Base-by-base conservation (phyloP, 176 grass and related monocot genomes). In the Musa acuminata region DNA sequence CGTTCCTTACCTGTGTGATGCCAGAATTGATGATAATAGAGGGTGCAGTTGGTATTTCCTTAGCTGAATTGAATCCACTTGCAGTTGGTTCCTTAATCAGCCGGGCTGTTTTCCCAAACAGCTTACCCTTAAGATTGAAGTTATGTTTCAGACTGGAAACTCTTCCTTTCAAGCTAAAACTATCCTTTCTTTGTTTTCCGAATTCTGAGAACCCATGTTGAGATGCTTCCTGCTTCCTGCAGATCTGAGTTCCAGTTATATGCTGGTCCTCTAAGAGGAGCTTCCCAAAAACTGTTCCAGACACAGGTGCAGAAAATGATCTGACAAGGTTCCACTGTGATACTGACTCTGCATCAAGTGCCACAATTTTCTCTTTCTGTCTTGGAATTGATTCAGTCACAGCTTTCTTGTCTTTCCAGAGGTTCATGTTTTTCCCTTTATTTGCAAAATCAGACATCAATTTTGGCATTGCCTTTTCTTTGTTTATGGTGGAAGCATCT, bases 261-360 rank as follows among this genome's bases (percentile, higher is more conserved):
- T 69, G 71, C 19, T 77, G 77, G 25, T 83, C 89, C 16, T 92
- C 89, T 19, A 53, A 20, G 52, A 79, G 72, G 19, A 88, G 35
- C 25, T 85, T 88, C 20, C 51, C 72, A 0, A 72, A 70, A 24
- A 71, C 78, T 57, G 80, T 77, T 52, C 79, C 83, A 1, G 78
- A 62, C 70, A 78, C 78, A 20, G 90, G 90, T 11, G 90, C 90
- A 1, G 94, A 97, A 64, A 93, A 91, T 0, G 94, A 97, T 20
- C 90, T 67, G 72, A 87, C 23, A 0, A 97, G 84, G 51, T 72
- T 84, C 13, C 48, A 64, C 16, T 76, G 78, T 62, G 87, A 83
- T 16, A 73, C 53, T 6, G 64, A 26, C 1, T 84, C 51, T 65
- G 63, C 13, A 53, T 69, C 58, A 14, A 74, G 11, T 2, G 22